Evolutionary conservation across 129 eudicot genomes (phyloP).

Genomic region (Apium graveolens): DNA sequence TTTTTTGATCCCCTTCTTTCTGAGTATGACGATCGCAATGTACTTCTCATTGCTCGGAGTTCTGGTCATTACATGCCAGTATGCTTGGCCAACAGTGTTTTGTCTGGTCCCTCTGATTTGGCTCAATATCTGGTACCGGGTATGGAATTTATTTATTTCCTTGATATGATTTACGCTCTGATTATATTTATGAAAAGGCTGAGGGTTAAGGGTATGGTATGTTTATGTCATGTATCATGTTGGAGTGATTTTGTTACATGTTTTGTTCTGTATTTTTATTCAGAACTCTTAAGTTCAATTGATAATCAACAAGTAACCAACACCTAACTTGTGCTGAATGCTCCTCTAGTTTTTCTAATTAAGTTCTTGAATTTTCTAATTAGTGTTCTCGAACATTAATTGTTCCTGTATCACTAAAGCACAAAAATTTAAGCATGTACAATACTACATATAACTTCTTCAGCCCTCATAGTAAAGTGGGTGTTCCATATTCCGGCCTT

Average conservation of each 20-base stretch:
- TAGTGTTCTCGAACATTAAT: background rate
- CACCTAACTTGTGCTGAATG: background rate
- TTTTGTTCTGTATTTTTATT: background rate
- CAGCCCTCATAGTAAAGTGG: background rate
- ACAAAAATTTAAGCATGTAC: background rate
- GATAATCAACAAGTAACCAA: too few relatives aligned
- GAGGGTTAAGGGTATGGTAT: background rate
- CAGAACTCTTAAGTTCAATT: background rate
- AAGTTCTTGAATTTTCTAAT: background rate
- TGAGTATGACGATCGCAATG: slow-evolving; percentile 34
- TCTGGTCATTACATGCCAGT: slow-evolving; percentile 51
- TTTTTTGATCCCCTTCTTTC: slow-evolving; percentile 42
- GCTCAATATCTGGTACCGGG: slow-evolving; percentile 79
- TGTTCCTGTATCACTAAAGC: background rate
- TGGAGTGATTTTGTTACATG: background rate
- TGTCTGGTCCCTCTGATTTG: slow-evolving; percentile 53
- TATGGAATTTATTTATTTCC: slow-evolving; percentile 19
- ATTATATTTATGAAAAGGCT: background rate
- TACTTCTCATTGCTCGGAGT: slow-evolving; percentile 44
- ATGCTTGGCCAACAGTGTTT: slow-evolving; percentile 67
- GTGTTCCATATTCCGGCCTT: background rate
- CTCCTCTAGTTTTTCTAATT: background rate
- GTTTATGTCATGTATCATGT: background rate
- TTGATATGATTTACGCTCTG: background rate
- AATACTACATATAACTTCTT: background rate